Conservation (phyloP, 805 yeast species). For the Kuraishia borneana region DNA sequence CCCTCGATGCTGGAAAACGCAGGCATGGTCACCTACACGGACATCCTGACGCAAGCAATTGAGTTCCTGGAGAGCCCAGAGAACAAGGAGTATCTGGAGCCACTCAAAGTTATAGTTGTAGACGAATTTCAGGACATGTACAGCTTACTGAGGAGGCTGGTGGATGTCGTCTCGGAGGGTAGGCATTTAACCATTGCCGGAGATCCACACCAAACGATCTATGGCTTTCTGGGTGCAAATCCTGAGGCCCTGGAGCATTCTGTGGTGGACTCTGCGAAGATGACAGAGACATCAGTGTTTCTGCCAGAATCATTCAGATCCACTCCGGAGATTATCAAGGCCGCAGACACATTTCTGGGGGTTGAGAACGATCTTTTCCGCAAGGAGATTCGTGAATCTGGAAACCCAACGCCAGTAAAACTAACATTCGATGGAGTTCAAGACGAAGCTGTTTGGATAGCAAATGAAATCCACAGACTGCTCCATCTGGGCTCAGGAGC, state of each 20-base stretch:
- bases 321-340: conserved; percentile 41
- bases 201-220: conserved; percentile 62
- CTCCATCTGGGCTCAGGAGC: conserved; percentile 27
- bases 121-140: conserved; percentile 73
- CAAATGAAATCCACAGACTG: conserved; percentile 30
- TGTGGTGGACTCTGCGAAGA: conserved; percentile 6
- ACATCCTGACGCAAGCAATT: conserved; percentile 3
- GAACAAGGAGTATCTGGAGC: neutral
- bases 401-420: conserved; percentile 16
- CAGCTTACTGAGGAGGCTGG: conserved; percentile 32
- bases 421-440: conserved; percentile 11
- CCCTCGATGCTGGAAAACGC: neutral
- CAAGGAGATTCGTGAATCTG: conserved; percentile 1
- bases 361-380: conserved; percentile 4
- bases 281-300: conserved; percentile 16
- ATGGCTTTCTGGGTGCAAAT: conserved; percentile 50
- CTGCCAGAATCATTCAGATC: conserved; percentile 49
- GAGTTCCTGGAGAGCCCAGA: neutral
- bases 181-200: conserved; percentile 61
- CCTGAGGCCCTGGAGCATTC: conserved; percentile 16
- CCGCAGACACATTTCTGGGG: conserved; percentile 23
- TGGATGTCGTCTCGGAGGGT: conserved; percentile 22
- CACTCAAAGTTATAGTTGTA: conserved; percentile 32
- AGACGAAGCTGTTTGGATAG: conserved; percentile 32
- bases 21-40: neutral